A percentile compares a stretch with the other conserved stretches of the same genome.
These are phyloP conservation scores for Hibiscus mutabilis DNA, from an alignment of 345 rosid species.

Conservation along the genomic window DNA sequence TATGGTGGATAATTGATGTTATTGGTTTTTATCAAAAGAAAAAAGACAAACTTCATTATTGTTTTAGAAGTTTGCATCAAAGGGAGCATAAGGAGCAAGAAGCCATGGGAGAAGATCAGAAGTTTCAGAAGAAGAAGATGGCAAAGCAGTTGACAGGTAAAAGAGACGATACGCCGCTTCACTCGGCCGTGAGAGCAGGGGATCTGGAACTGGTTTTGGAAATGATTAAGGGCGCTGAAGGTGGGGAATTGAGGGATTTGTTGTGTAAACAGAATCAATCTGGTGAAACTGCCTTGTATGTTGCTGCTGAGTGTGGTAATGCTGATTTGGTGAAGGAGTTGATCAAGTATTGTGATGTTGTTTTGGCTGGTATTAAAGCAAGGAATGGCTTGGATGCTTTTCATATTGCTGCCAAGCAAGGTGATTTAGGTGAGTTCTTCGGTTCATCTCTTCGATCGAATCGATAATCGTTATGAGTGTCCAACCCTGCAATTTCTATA, in stretches of 20 bases:
- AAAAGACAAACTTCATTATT: background rate
- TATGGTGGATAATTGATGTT: conserved; percentile 6
- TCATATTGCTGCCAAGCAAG: conserved; percentile 77
- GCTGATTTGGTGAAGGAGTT: conserved; percentile 58
- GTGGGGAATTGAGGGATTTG: conserved; percentile 35
- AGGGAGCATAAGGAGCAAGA: conserved; percentile 12
- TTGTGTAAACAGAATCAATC: conserved; percentile 63
- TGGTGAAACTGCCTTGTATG: conserved; percentile 79
- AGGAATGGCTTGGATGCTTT: conserved; percentile 82
- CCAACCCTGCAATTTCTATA: background rate
- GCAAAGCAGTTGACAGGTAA: conserved; percentile 63
- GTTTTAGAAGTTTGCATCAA: background rate
- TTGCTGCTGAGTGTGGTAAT: conserved; percentile 66
- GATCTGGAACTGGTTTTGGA: conserved; percentile 40
- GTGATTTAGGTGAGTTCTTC: conserved; percentile 53
- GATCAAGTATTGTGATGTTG: conserved; percentile 48
- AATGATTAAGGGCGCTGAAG: conserved; percentile 34
- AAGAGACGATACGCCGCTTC: conserved; percentile 70
- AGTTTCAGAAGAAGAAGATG: conserved; percentile 44
- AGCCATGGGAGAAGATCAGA: conserved; percentile 25
- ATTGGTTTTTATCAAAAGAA: background rate
- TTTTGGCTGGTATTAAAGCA: conserved; percentile 55
- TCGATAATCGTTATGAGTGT: no score
- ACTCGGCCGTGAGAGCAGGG: conserved; percentile 60
- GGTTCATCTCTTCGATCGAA: no score